Evolutionary conservation across 208 protist species (phyloP).

Genomic region (Crithidia expoeki): DNA sequence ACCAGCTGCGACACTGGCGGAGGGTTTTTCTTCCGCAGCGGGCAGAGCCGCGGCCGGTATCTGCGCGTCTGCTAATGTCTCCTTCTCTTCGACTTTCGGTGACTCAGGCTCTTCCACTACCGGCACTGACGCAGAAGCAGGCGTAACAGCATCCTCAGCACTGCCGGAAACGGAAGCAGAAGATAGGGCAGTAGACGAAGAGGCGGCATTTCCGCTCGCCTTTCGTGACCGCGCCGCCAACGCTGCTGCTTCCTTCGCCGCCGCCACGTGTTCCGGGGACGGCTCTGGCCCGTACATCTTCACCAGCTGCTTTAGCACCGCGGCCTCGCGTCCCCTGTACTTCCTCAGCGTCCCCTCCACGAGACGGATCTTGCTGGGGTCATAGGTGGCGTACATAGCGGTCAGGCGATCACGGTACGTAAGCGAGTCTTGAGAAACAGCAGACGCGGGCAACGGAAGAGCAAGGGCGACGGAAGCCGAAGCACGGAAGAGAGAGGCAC

Average conservation of each 20-base stretch:
- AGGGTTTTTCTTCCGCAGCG: neutral
- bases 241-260: constrained; percentile 10
- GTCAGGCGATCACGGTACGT: constrained; percentile 56
- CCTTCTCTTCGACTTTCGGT: neutral
- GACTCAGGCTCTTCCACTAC: neutral
- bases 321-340: constrained; percentile 65
- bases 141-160: neutral
- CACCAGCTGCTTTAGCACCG: constrained; percentile 58
- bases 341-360: constrained; percentile 66
- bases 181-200: neutral
- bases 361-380: constrained; percentile 49
- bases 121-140: neutral
- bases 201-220: neutral
- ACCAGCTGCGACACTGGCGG: neutral
- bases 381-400: constrained; percentile 67
- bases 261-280: constrained; percentile 12
- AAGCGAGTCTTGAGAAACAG: neutral
- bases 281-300: constrained; percentile 78
- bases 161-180: neutral
- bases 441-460: neutral
- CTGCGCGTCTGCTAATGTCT: neutral
- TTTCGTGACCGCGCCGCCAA: neutral
- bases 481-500: neutral
- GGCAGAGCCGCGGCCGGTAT: neutral
- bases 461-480: neutral